These are phyloP conservation scores for Chytridium lagenaria DNA, from an alignment of 371 early-diverging fungal species.

Conservation along the genomic window DNA sequence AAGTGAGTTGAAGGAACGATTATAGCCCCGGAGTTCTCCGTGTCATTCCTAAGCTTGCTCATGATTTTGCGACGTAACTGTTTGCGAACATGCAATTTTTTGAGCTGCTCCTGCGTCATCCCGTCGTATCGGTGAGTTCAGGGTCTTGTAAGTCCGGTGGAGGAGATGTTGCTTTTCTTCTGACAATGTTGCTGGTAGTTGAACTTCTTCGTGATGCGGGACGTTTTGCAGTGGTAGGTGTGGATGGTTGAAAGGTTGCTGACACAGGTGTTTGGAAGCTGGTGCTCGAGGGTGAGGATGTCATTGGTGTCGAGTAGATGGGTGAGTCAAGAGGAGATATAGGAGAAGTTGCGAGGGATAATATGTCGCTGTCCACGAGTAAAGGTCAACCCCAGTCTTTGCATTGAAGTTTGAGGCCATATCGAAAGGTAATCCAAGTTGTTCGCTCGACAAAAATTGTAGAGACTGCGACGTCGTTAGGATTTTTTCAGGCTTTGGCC, in stretches of 20 bases:
- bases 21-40: too few species aligned
- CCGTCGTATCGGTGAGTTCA: not conserved
- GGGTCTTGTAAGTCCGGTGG: conserved; percentile 16
- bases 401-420: not conserved
- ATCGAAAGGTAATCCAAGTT: not conserved
- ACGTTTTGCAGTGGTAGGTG: not conserved
- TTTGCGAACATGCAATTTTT: not conserved
- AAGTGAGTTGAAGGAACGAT: too few species aligned
- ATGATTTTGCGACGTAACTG: not conserved
- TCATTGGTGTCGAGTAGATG: not conserved
- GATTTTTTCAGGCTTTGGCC: not conserved
- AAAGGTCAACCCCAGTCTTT: not conserved
- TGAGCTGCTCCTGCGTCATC: not conserved
- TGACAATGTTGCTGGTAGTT: not conserved
- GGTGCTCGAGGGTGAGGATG: not conserved
- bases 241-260: not conserved
- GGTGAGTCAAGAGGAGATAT: not conserved
- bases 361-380: not conserved
- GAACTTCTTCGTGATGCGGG: not conserved
- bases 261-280: not conserved
- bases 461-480: not conserved
- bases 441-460: not conserved
- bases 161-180: not conserved
- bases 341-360: not conserved
- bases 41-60: too few species aligned